Conservation (phyloP, 495 filamentous ascomycete species). For the Lophiostoma macrostomum region DNA sequence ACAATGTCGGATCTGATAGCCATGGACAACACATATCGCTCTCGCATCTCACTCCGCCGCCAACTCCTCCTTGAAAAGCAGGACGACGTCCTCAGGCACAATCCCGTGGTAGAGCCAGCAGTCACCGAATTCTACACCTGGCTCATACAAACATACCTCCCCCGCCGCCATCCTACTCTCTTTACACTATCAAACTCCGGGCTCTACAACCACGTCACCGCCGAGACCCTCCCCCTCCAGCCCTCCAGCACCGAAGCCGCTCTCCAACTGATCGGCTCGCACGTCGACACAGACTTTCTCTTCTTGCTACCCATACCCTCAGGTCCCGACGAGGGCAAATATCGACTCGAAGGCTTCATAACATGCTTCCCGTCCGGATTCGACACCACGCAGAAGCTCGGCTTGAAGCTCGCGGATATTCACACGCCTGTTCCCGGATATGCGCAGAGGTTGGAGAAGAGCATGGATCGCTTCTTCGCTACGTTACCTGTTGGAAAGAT, state of each 20-base stretch:
- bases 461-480: slow-evolving; percentile 76
- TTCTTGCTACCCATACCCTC: slow-evolving; percentile 59
- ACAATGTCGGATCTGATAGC: slow-evolving; percentile 60
- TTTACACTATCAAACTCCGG: slow-evolving; percentile 45
- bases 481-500: slow-evolving; percentile 53
- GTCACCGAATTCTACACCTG: slow-evolving; percentile 66
- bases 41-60: slow-evolving; percentile 54
- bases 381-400: slow-evolving; percentile 61
- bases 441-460: slow-evolving; percentile 62
- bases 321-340: slow-evolving; percentile 46
- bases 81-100: slow-evolving; percentile 45
- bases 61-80: slow-evolving; percentile 50
- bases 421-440: slow-evolving; percentile 59
- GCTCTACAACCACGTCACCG: slow-evolving; percentile 46
- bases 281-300: slow-evolving; percentile 74
- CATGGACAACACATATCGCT: slow-evolving; percentile 64
- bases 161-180: slow-evolving; percentile 61
- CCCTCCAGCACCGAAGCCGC: slow-evolving; percentile 31
- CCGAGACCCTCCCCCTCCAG: slow-evolving; percentile 44
- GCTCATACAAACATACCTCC: slow-evolving; percentile 61
- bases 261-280: slow-evolving; percentile 53
- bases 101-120: slow-evolving; percentile 45
- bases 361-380: slow-evolving; percentile 75
- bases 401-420: slow-evolving; percentile 59
- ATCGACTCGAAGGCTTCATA: slow-evolving; percentile 64